phyloP scores from a whole-genome alignment of 2,329 filamentous ascomycete species.

The Fusarium paranaense region DNA sequence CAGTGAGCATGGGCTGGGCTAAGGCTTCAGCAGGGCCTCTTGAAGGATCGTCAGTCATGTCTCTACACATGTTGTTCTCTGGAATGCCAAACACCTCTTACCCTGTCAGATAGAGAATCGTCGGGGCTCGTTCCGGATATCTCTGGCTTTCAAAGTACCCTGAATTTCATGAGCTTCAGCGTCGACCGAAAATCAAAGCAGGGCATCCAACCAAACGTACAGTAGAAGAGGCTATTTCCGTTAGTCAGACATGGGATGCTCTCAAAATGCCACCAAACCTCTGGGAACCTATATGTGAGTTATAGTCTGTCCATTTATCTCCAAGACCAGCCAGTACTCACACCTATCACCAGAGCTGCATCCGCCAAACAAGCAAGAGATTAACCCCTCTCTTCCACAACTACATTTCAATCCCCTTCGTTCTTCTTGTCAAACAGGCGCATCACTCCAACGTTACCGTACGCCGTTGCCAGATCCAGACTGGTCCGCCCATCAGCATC shows the following conservation, averaged over 20 bases:
- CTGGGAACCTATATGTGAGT: not conserved
- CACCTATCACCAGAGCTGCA: not conserved
- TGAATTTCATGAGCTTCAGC: no score
- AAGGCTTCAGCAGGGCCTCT: no score
- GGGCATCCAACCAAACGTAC: no score
- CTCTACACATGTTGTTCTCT: no score
- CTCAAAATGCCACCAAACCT: not conserved
- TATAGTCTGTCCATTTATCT: not conserved
- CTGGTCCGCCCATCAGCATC: constrained; percentile 26
- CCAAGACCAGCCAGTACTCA: not conserved
- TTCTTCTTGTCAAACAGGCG: constrained; percentile 18
- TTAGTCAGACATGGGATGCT: not conserved
- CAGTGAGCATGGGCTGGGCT: no score
- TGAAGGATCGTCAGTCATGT: no score
- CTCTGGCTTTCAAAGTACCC: no score
- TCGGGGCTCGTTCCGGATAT: no score
- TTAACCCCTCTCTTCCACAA: not conserved
- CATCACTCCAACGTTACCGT: constrained; percentile 6
- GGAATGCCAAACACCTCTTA: no score
- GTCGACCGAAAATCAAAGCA: no score
- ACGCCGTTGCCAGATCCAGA: constrained; percentile 21
- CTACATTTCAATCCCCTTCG: not conserved
- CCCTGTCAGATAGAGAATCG: no score
- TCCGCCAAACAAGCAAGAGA: not conserved
- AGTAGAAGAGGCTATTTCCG: no score